Conservation (phyloP, 148 eudicot species). For the Rhododendron griersonianum region DNA sequence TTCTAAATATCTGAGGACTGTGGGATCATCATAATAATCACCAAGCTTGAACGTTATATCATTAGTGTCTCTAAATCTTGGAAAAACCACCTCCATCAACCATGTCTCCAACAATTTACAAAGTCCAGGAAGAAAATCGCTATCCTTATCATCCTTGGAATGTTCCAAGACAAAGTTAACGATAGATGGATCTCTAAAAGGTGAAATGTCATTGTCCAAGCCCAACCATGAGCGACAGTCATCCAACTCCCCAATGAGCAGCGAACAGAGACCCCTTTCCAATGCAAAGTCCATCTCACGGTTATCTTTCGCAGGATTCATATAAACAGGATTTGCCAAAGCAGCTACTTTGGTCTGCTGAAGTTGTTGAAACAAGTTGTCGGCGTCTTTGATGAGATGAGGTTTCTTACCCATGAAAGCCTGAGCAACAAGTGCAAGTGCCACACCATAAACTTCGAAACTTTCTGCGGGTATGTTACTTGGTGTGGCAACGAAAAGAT, state of each 20-base stretch:
- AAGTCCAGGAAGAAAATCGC: constrained; percentile 80
- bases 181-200: constrained; percentile 69
- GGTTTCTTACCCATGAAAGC: constrained; percentile 87
- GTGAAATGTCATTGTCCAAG: constrained; percentile 69
- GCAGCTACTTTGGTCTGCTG: constrained; percentile 69
- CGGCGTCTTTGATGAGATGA: constrained; percentile 87
- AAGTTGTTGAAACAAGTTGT: constrained; percentile 85
- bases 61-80: constrained; percentile 85
- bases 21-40: constrained; percentile 97
- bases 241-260: constrained; percentile 94
- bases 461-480: constrained; percentile 89
- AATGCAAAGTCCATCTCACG: constrained; percentile 80
- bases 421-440: constrained; percentile 92
- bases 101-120: constrained; percentile 96
- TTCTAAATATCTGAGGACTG: constrained; percentile 80
- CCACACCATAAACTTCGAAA: constrained; percentile 93
- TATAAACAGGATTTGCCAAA: constrained; percentile 40
- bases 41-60: constrained; percentile 68
- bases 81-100: constrained; percentile 93
- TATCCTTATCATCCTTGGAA: constrained; percentile 65
- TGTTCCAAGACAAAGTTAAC: constrained; percentile 76
- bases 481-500: constrained; percentile 84
- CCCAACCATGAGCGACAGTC: constrained; percentile 94
- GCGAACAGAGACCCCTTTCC: constrained; percentile 95
- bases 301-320: constrained; percentile 34